Conservation (phyloP, 2,329 filamentous ascomycete species). For the Tolypocladium guangdongense region DNA sequence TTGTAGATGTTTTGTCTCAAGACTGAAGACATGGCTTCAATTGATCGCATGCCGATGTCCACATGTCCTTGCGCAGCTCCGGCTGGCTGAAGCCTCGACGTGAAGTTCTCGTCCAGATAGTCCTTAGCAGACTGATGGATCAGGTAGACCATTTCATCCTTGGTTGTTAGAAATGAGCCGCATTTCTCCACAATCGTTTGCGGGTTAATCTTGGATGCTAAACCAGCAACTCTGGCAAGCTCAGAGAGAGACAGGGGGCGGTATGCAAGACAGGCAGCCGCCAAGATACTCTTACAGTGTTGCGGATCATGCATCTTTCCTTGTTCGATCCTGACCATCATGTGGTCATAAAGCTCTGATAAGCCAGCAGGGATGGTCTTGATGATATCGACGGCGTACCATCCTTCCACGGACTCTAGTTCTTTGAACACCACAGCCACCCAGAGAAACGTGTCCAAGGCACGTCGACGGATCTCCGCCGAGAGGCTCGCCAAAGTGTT, state of each 20-base stretch:
- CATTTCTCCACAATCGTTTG: background rate
- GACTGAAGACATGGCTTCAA: slow-evolving; percentile 14
- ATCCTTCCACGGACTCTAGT: background rate
- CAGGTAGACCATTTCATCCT: background rate
- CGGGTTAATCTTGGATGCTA: background rate
- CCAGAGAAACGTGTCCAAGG: background rate
- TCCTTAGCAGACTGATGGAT: background rate
- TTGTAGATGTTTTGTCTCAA: slow-evolving; percentile 25
- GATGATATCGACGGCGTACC: background rate
- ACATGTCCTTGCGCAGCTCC: slow-evolving; percentile 14
- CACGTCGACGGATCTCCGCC: background rate
- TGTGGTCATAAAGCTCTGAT: background rate
- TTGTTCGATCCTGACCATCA: background rate
- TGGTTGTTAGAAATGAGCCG: background rate
- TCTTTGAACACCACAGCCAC: background rate
- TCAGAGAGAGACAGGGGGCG: background rate
- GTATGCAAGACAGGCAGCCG: background rate
- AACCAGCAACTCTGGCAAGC: background rate
- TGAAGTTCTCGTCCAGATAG: background rate
- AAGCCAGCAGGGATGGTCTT: background rate
- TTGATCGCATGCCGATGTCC: slow-evolving; percentile 20
- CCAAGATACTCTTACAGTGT: background rate
- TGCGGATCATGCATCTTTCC: background rate
- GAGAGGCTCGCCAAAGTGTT: background rate
- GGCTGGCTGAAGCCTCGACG: slow-evolving; percentile 15